Evolutionary conservation across 257 asterid species (phyloP).

Genomic region (Leptodermis oblonga): DNA sequence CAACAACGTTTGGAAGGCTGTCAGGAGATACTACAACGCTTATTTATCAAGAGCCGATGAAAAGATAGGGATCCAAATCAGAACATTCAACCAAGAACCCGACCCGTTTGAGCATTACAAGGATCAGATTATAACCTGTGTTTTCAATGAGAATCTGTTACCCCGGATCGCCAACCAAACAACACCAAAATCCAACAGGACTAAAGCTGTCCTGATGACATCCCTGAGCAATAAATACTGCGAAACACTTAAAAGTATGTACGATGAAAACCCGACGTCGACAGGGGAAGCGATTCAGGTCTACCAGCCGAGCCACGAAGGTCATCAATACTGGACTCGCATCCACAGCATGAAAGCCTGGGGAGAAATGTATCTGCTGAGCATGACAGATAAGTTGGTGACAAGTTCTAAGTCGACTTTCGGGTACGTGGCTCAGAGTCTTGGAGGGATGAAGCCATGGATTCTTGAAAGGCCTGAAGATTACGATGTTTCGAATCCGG

Average conservation of each 20-base stretch:
- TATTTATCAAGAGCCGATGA: slow-evolving; percentile 54
- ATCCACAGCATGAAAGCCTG: too few relatives aligned
- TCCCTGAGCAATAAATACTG: too few relatives aligned
- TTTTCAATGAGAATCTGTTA: slow-evolving; percentile 24
- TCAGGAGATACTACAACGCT: slow-evolving; percentile 56
- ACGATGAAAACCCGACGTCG: slow-evolving; percentile 41
- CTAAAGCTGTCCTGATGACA: slow-evolving; percentile 38
- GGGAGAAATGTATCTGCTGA: too few relatives aligned
- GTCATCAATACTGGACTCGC: slow-evolving; percentile 41
- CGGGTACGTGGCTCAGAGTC: too few relatives aligned
- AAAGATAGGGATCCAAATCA: slow-evolving; percentile 50
- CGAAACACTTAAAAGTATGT: too few relatives aligned
- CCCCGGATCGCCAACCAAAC: slow-evolving; percentile 26
- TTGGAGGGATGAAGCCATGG: too few relatives aligned
- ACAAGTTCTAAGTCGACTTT: too few relatives aligned
- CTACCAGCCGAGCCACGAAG: slow-evolving; percentile 62
- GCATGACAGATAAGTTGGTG: too few relatives aligned
- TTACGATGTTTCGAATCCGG: too few relatives aligned
- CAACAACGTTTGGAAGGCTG: slow-evolving; percentile 63
- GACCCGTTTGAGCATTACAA: slow-evolving; percentile 43
- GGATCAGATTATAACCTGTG: slow-evolving; percentile 42
- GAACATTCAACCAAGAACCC: neutral
- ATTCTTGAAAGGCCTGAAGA: too few relatives aligned
- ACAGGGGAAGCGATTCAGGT: slow-evolving; percentile 47
- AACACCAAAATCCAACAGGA: slow-evolving; percentile 18